phyloP scores from a whole-genome alignment of 345 rosid species.

The Syzygium oleosum region DNA sequence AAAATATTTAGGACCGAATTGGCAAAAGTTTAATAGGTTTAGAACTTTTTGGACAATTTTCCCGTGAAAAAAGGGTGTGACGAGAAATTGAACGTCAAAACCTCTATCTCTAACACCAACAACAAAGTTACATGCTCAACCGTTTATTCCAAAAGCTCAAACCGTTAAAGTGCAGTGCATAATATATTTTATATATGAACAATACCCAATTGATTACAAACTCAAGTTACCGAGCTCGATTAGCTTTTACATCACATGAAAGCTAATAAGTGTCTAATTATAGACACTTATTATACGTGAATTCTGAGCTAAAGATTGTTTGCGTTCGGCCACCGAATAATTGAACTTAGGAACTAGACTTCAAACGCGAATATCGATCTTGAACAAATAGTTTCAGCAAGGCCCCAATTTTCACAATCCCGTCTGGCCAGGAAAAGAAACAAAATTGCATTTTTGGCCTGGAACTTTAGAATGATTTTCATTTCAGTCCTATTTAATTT shows the following conservation, averaged over 20 bases:
- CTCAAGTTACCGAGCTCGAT: neutral
- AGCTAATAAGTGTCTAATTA: neutral
- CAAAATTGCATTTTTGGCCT: neutral
- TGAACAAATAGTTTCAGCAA: neutral
- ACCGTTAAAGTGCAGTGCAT: neutral
- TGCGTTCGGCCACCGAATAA: neutral
- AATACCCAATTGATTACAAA: neutral
- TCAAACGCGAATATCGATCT: neutral
- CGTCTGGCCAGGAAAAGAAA: neutral
- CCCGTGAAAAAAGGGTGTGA: neutral
- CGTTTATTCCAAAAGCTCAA: neutral
- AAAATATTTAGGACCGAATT: too few relatives aligned
- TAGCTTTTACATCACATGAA: neutral
- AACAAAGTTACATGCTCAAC: neutral
- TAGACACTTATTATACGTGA: too few relatives aligned
- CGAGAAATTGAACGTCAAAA: neutral
- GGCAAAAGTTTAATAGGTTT: too few relatives aligned
- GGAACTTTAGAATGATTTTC: neutral
- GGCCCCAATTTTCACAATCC: neutral
- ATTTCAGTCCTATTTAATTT: neutral
- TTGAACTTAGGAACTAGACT: neutral
- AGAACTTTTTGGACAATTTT: too few relatives aligned
- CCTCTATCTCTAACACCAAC: neutral
- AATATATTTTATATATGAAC: neutral
- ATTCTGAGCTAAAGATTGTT: too few relatives aligned